Evolutionary conservation across 176 grass and related monocot genomes (phyloP).

Genomic region (Metroxylon sagu): DNA sequence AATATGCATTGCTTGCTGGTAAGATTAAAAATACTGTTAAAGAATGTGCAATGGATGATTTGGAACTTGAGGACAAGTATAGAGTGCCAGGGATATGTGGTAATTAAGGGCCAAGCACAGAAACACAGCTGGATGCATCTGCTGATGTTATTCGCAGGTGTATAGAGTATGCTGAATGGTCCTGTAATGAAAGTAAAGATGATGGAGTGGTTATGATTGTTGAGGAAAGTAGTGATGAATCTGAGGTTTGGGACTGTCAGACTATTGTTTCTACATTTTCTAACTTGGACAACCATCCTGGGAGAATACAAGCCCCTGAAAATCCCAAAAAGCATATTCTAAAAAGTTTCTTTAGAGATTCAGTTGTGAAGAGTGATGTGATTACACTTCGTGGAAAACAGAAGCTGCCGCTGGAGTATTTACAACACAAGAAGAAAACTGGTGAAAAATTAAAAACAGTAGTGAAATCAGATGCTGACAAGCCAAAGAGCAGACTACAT

Average conservation of each 20-base stretch:
- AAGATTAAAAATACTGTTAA: constrained; percentile 53
- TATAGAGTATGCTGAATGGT: too few species aligned
- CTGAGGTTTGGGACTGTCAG: too few species aligned
- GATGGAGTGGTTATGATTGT: too few species aligned
- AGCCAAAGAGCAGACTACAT: constrained; percentile 47
- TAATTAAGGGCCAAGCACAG: constrained; percentile 30
- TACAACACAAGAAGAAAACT: constrained; percentile 59
- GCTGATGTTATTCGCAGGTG: too few species aligned
- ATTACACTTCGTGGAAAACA: constrained; percentile 90
- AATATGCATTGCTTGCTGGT: constrained; percentile 29
- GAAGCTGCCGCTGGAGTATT: constrained; percentile 86
- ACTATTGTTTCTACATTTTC: too few species aligned
- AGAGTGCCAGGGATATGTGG: constrained; percentile 24
- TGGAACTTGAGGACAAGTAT: constrained; percentile 38
- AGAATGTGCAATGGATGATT: constrained; percentile 43
- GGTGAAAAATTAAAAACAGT: constrained; percentile 21
- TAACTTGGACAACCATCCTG: too few species aligned
- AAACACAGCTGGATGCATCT: constrained; percentile 28
- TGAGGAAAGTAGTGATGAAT: too few species aligned
- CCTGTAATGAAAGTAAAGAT: too few species aligned
- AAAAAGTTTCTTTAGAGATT: constrained; percentile 59
- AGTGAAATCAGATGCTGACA: constrained; percentile 23
- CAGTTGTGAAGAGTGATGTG: constrained; percentile 39
- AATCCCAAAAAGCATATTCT: constrained; percentile 44
- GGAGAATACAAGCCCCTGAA: constrained; percentile 49